phyloP scores from a whole-genome alignment of 192 early-diverging fungal genomes.

The Polychytrium aggregatum region DNA sequence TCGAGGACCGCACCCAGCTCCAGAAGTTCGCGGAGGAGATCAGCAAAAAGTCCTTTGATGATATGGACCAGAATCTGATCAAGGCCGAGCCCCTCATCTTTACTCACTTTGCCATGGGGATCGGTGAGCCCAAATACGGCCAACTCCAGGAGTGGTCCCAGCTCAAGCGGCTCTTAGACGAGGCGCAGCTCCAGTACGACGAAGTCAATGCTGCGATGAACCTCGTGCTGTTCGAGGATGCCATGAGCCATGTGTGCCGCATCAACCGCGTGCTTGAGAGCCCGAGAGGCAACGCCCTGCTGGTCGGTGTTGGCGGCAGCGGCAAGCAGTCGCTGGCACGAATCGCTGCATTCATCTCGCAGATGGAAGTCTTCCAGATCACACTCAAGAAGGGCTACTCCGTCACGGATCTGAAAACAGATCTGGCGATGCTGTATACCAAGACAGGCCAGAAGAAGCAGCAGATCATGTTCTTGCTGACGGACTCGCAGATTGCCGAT shows the following conservation, averaged over 20 bases:
- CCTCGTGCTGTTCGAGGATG: slow-evolving; percentile 54
- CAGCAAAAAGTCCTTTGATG: slow-evolving; percentile 48
- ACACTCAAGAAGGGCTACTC: slow-evolving; percentile 51
- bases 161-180: slow-evolving; percentile 40
- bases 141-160: slow-evolving; percentile 45
- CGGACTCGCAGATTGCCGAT: slow-evolving; percentile 52
- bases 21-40: slow-evolving; percentile 45
- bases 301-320: slow-evolving; percentile 53
- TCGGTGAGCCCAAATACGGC: slow-evolving; percentile 48
- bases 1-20: slow-evolving; percentile 31
- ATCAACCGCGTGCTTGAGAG: slow-evolving; percentile 52
- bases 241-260: slow-evolving; percentile 52
- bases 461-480: slow-evolving; percentile 53
- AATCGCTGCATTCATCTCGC: slow-evolving; percentile 48
- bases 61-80: slow-evolving; percentile 40
- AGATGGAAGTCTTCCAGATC: slow-evolving; percentile 62
- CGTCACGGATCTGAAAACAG: slow-evolving; percentile 43
- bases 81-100: slow-evolving; percentile 49
- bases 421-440: slow-evolving; percentile 39
- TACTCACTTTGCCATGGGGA: slow-evolving; percentile 47
- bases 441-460: slow-evolving; percentile 53
- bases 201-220: slow-evolving; percentile 54
- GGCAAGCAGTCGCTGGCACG: slow-evolving; percentile 53
- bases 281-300: slow-evolving; percentile 48
- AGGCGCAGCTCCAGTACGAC: slow-evolving; percentile 51